Evolutionary conservation across 345 rosid genomes (phyloP), one percentile per base, ranked within the genome.

Genomic region (Viola odorata): DNA sequence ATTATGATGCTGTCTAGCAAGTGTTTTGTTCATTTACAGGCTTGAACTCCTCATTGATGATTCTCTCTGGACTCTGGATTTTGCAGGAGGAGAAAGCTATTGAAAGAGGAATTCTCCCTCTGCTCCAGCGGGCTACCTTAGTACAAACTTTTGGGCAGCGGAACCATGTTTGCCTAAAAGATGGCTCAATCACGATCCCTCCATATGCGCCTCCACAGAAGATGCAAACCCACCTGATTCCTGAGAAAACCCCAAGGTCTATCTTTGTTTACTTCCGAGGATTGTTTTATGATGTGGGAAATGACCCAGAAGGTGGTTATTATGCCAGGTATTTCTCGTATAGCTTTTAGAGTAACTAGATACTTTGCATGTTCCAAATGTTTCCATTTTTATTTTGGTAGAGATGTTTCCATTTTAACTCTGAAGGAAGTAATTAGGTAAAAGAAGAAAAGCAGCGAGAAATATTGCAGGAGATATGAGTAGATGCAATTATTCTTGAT

Each of bases 171-270:
- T 89, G 97, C 79, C 76, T 85, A 64, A 87, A 87, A 9, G 71
- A 83, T 47, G 97, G 97, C 58, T 87, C 97, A 1, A 90, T 92
- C 64, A 92, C 87, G 16, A 80, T 87, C 69, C 98, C 98, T 17
- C 97, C 97, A 39, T 92, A 80, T 78, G 97, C 98, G 47, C 98
- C 98, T 6, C 91, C 96, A 11, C 97, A 87, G 65, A 92, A 92
- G 74, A 92, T 92, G 95, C 86, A 84, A 59, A 70, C 95, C 49
- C 97, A 82, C 76, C 82, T 74, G 50, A 90, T 92, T 77, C 87
- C 96, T 14, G 83, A 68, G 13, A 88, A 85, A 44, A 83, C 76
- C 55, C 95, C 96, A 0, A 82, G 97, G 11, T 85, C 98, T 63
- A 92, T 92, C 73, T 92, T 89, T 66, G 96, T 89, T 56, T 92